Conservation (phyloP, 768 basidiomycete genomes). For the Suillus cothurnatus region DNA sequence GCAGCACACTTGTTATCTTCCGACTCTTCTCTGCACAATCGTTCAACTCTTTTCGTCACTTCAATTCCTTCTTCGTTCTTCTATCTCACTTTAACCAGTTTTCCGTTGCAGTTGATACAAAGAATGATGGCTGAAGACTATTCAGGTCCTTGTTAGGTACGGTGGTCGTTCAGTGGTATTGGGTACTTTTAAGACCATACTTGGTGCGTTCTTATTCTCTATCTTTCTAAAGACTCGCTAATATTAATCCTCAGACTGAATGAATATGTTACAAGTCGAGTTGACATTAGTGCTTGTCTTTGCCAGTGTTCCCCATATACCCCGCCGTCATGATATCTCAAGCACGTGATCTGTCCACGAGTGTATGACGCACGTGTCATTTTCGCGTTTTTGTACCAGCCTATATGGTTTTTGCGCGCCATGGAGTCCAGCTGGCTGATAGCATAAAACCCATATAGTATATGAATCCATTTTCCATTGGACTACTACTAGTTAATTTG, state of each 20-base stretch:
- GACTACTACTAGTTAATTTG: not conserved
- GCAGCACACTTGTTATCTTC: constrained; percentile 25
- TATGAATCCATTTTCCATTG: not conserved
- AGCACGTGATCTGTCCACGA: constrained; percentile 1
- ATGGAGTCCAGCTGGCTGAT: not conserved
- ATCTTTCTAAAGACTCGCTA: not conserved
- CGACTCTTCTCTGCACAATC: constrained; percentile 15
- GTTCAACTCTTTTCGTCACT: constrained; percentile 6
- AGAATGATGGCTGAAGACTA: not conserved
- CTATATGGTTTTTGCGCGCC: not conserved
- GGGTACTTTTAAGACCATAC: not conserved
- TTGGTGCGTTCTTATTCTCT: not conserved
- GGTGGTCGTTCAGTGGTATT: not conserved
- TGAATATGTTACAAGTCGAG: not conserved
- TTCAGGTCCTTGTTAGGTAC: not conserved
- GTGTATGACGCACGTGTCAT: not conserved
- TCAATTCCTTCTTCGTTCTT: constrained; percentile 5
- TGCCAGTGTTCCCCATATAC: not conserved
- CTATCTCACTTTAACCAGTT: not conserved
- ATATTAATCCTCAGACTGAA: not conserved
- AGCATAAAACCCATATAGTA: not conserved
- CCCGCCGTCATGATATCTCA: constrained; percentile 2
- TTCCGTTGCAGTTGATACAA: not conserved
- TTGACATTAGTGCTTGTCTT: not conserved
- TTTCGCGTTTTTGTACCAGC: not conserved